Percentiles rank a stretch among this genome's conserved stretches.
phyloP scores from a whole-genome alignment of 75 land plant genomes.

The Adiantum capillusveneris region DNA sequence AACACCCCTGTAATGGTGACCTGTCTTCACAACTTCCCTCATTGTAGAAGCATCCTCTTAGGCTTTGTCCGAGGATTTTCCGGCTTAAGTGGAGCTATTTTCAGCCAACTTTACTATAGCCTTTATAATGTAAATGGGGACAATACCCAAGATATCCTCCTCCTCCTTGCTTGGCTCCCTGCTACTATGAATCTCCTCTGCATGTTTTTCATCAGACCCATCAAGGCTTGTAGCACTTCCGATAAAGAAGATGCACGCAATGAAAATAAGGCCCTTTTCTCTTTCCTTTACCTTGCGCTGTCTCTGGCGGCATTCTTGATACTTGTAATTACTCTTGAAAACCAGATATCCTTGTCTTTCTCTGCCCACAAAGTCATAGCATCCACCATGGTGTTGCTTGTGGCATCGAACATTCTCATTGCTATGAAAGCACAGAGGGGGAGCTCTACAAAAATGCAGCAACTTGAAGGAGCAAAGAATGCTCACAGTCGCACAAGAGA shows the following conservation, averaged over 20 bases:
- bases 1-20: constrained; percentile 55
- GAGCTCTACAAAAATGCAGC: not conserved
- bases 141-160: constrained; percentile 28
- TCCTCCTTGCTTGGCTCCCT: constrained; percentile 48
- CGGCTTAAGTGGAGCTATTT: constrained; percentile 70
- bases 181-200: constrained; percentile 28
- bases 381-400: constrained; percentile 21
- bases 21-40: constrained; percentile 46
- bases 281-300: constrained; percentile 29
- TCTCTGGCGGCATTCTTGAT: constrained; percentile 34
- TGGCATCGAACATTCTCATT: constrained; percentile 27
- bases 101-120: constrained; percentile 50
- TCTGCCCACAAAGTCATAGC: constrained; percentile 20
- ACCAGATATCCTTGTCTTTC: constrained; percentile 4
- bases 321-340: constrained; percentile 26
- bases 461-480: too few relatives aligned
- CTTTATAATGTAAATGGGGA: constrained; percentile 30
- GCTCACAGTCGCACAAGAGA: too few relatives aligned
- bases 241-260: not conserved
- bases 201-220: constrained; percentile 21
- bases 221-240: not conserved
- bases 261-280: constrained; percentile 28
- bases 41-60: constrained; percentile 48
- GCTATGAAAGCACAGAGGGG: constrained; percentile 30
- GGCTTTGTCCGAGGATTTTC: constrained; percentile 68